Evolutionary conservation across 345 rosid genomes (phyloP), one percentile per base, ranked within the genome.

Genomic region (Eucalyptus polyanthemos): DNA sequence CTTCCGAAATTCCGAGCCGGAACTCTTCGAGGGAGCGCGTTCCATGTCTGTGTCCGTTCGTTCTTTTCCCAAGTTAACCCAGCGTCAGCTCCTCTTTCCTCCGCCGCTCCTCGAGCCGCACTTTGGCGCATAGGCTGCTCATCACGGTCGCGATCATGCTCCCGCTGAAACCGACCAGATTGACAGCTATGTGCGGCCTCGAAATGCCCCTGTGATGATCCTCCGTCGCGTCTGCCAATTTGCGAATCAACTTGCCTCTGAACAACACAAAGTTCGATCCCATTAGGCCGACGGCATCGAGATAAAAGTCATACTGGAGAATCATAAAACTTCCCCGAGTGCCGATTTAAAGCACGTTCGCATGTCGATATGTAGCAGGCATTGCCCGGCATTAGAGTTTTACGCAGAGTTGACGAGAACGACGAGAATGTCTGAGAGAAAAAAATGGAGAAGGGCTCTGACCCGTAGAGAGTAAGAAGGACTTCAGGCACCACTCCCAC

Each of bases 401-500:
- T 21, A 6, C 27, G 34, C 2, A 51, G 37, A 37, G 65, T 9
- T 7, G 3, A 80, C 40, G 17, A 53, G 40, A 54, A 80, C 50
- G 45, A 34, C 16, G 60, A 72, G n/a, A 54, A 31, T 22, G 67
- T 51, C 13, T 11, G 69, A 53, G 47, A 56, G 25, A 62, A 10
- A 44, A n/a, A 76, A 11, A 50, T 51, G 25, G 85, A 88, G 42
- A 29, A 86, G 51, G 40, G 85, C n/a, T 69, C 81, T 17, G 58
- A 92, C 93, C 91, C 90, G 90, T 91, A 91, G 69, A 92, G 90
- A 29, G 93, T 89, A 62, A 92, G 34, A 22, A 91, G 47, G 44
- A 92, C 88, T 29, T 91, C 94, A 19, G 89, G 92, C 76, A 90
- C 89, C 42, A 89, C 86, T 37, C 94, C 93, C 9, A 90, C 86